Evolutionary conservation across 73 alveolate genomes (phyloP), one percentile per base, ranked within the genome.

Genomic region (Halteria grandinella): DNA sequence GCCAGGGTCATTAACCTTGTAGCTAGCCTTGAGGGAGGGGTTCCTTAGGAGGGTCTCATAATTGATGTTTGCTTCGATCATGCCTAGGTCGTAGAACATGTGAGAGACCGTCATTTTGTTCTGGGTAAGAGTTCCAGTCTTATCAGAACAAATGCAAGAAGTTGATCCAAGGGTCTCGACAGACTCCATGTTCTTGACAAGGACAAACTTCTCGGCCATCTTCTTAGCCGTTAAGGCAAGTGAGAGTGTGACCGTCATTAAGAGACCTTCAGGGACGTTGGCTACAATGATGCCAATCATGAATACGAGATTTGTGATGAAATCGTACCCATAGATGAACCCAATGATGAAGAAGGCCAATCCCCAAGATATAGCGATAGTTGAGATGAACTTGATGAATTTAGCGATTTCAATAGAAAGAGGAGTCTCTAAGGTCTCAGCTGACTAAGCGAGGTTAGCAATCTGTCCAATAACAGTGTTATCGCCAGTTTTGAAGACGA

Each of bases 91-190:
- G 83, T 92, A 89, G 95, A 95, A 95, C 0, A 96, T 79, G 59
- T 91, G 93, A 8, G 92, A 97, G 11, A 92, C 97, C 10, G 98
- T 94, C 99, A 96, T 96, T 49, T 85, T 91, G 72, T 96, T 96
- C 81, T 96, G 90, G 28, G 99, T 96, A 21, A 95, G 88, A 21
- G 99, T 96, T 49, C 99, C 99, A 47, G 99, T 95, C 55, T 95
- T 95, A 83, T 95, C 99, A 5, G 98, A 93, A 88, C 99, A 95
- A 36, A 95, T 94, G 53, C 99, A 95, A 12, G 99, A 88, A 4
- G 97, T 94, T n/a, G 99, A 91, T 37, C 99, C 98, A 36, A 95
- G 87, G 5, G 99, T 95, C 70, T 95, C 99, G 32, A 95, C 98
- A 43, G 98, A 76, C 74, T 95, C 97, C 44, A 95, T 86, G 83